Evolutionary conservation across 768 basidiomycete species (phyloP), one percentile per base, ranked within the genome.

Genomic region (Bullera alba): DNA sequence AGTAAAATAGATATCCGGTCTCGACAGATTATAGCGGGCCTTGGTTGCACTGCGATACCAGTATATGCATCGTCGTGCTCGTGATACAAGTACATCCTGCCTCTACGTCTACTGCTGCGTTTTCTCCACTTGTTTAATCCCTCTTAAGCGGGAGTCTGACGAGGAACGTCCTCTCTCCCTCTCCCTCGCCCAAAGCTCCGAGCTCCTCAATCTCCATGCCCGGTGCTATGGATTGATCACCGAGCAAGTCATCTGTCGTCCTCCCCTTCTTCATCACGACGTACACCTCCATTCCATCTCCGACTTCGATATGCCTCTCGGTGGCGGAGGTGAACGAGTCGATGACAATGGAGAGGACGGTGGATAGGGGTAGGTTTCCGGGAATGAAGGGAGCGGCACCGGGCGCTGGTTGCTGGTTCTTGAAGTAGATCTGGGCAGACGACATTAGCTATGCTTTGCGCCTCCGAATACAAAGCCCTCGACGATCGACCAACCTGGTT

Each of bases 271-370:
- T 81, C 37, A 92, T 78, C 38, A 88, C 83, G 49, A 96, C 79
- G 65, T 84, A 93, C 56, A 93, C 86, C 70, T 97, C 91, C 29
- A 97, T 79, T 3, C 88, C 89, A 71, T 97, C 93, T 37, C 93
- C 93, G 56, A 99, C 92, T 81, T 97, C 92, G 69, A 97, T 97
- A 74, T 97, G 93, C 58, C 95, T 83, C 76, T 99, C 95, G 14
- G 95, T 97, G 23, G 95, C 95, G 58, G 87, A 82, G 23, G 92
- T 93, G 74, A 97, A 99, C 7, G 89, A 87, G 76, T 99, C 93
- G 54, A 89, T 86, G 62, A 96, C 88, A 70, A 99, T 81, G 26
- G 81, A 76, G 47, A 95, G 76, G 6, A 96, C 90, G 10, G 82
- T 82, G 21, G 78, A 67, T 51, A 99, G 77, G 15, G 91, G 85